A percentile compares a stretch with the other conserved stretches of the same genome.
Conservation (phyloP, 2,329 filamentous ascomycete genomes). For the Rhytidhysteron rufulum region DNA sequence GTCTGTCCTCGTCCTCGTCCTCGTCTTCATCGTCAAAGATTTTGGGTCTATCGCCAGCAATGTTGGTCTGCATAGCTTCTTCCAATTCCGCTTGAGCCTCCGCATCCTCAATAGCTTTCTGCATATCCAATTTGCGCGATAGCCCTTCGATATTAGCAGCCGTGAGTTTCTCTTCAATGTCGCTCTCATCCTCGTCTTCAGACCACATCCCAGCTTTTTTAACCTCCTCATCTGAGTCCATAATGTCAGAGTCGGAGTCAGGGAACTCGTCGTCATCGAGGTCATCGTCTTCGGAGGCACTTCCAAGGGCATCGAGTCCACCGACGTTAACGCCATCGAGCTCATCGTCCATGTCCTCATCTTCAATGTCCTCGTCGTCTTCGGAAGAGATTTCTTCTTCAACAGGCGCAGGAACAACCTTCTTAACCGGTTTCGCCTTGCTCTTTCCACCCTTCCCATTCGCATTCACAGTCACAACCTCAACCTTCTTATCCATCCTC, state of each 20-base stretch:
- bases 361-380: slow-evolving; percentile 20
- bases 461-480: slow-evolving; percentile 35
- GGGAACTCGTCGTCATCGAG: slow-evolving; percentile 39
- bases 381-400: slow-evolving; percentile 16
- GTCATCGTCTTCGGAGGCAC: slow-evolving; percentile 33
- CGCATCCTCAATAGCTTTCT: slow-evolving; percentile 72
- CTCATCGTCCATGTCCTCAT: slow-evolving; percentile 41
- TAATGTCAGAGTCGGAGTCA: slow-evolving; percentile 38
- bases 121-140: slow-evolving; percentile 75
- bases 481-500: slow-evolving; percentile 47
- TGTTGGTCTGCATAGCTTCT: slow-evolving; percentile 89
- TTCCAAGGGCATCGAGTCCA: slow-evolving; percentile 37
- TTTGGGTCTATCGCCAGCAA: slow-evolving; percentile 69
- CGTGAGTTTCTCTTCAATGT: slow-evolving; percentile 82
- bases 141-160: slow-evolving; percentile 95
- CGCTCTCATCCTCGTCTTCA: slow-evolving; percentile 92
- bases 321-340: slow-evolving; percentile 41
- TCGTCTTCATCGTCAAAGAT: slow-evolving; percentile 60
- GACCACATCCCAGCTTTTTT: slow-evolving; percentile 73
- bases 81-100: slow-evolving; percentile 83
- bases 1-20: slow-evolving; percentile 59
- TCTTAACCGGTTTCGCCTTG: slow-evolving; percentile 31
- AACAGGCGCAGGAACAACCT: slow-evolving; percentile 22
- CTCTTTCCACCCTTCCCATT: slow-evolving; percentile 21
- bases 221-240: slow-evolving; percentile 60